Evolutionary conservation across 257 asterid species (phyloP).

Genomic region (Anisodus tanguticus): DNA sequence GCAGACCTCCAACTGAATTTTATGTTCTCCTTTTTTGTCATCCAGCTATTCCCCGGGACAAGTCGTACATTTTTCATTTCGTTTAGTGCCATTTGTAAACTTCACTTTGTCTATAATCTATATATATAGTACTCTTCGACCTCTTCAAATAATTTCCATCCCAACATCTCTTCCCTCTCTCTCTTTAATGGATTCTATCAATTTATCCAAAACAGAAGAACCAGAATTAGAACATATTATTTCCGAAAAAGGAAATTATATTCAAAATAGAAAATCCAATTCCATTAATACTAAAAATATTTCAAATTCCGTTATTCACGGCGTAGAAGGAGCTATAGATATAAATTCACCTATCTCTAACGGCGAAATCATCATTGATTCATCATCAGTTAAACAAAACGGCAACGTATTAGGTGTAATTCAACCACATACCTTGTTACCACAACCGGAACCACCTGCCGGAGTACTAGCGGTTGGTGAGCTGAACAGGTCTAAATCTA

Average conservation of each 20-base stretch:
- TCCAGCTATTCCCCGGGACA: no score
- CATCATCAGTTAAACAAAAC: conserved; percentile 16
- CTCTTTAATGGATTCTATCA: not conserved
- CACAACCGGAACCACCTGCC: conserved; percentile 80
- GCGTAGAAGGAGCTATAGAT: not conserved
- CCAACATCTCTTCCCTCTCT: not conserved
- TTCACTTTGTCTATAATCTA: not conserved
- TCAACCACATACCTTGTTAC: conserved; percentile 67
- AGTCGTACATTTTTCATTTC: not conserved
- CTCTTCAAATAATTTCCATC: not conserved
- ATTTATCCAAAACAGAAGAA: not conserved
- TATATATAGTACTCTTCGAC: not conserved
- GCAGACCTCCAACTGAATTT: no score
- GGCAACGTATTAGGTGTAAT: conserved; percentile 37
- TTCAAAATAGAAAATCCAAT: not conserved
- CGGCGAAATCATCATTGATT: not conserved
- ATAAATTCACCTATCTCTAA: conserved; percentile 8
- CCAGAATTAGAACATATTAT: not conserved
- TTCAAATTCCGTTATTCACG: conserved; percentile 12
- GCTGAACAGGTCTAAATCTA: conserved; percentile 50
- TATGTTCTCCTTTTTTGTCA: no score
- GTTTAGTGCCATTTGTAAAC: not conserved
- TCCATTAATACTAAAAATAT: not conserved
- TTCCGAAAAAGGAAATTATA: not conserved
- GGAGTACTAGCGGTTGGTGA: conserved; percentile 37